Percentiles rank a stretch among this genome's conserved stretches.
Conservation (phyloP, 331 rosid genomes). For the Cucumis variabilis region DNA sequence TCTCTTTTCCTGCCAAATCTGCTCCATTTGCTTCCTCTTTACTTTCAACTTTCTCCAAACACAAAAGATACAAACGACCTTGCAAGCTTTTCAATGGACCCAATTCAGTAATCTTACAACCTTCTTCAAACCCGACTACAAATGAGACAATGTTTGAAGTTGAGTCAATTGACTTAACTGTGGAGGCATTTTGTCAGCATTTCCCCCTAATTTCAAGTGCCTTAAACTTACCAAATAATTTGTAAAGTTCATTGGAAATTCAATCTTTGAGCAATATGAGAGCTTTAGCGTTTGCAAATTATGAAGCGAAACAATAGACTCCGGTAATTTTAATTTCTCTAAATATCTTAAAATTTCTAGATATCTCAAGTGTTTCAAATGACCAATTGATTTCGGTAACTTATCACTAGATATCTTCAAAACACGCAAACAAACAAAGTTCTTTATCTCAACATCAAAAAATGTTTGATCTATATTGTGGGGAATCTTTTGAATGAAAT, state of each 20-base stretch:
- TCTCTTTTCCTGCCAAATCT: background rate
- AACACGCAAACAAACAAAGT: background rate
- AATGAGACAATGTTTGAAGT: background rate
- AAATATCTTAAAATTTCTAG: background rate
- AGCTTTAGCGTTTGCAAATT: background rate
- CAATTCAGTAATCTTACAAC: background rate
- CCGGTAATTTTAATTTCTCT: fast-evolving
- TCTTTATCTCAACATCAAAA: too few species aligned
- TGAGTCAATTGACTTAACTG: background rate
- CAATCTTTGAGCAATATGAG: fast-evolving
- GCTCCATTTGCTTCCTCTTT: background rate
- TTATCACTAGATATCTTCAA: background rate
- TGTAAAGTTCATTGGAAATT: background rate
- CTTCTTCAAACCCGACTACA: background rate
- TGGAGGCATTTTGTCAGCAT: background rate
- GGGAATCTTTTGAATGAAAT: too few species aligned
- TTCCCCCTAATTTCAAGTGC: background rate
- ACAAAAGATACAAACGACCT: background rate
- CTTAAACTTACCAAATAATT: background rate
- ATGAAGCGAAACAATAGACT: background rate
- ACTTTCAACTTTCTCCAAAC: background rate
- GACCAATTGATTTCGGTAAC: background rate
- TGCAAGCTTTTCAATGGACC: background rate
- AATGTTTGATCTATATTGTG: too few species aligned
- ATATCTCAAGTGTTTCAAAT: slow-evolving; percentile 1